A percentile compares a stretch with the other conserved stretches of the same genome.
Conservation (phyloP, 139 green algal genomes). For the Coccomyxa sp. region DNA sequence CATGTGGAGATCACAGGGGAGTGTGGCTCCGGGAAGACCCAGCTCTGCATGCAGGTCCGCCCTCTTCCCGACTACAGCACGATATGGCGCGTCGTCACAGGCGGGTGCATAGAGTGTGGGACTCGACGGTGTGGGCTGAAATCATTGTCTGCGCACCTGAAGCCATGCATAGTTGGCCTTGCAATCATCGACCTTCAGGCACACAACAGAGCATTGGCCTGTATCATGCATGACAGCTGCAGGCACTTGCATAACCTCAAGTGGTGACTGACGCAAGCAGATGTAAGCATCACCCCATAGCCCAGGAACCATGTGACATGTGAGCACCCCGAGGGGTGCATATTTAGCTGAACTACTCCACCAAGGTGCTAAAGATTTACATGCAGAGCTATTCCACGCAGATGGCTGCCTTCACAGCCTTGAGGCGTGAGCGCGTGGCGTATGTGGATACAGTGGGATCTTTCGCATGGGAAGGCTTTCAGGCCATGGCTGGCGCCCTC, state of each 20-base stretch:
- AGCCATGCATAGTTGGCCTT: too few species aligned
- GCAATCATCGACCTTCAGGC: background rate
- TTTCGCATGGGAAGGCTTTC: constrained; percentile 23
- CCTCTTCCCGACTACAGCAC: background rate
- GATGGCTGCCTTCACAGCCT: constrained; percentile 23
- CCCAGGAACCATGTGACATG: background rate
- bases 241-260: background rate
- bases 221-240: background rate
- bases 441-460: constrained; percentile 47
- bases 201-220: background rate
- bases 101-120: background rate
- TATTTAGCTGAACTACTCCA: constrained; percentile 35
- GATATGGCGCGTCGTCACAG: background rate
- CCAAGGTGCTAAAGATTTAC: background rate
- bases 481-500: background rate
- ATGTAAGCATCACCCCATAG: background rate
- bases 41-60: background rate
- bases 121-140: background rate
- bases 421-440: constrained; percentile 23
- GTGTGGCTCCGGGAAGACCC: constrained; percentile 52
- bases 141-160: too few species aligned
- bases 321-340: too few species aligned
- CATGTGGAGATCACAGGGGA: constrained; percentile 48
- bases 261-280: background rate
- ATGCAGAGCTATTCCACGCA: background rate